These are phyloP conservation scores for Aspergillus wentii DNA, from an alignment of 495 filamentous ascomycete genomes.

Conservation along the genomic window DNA sequence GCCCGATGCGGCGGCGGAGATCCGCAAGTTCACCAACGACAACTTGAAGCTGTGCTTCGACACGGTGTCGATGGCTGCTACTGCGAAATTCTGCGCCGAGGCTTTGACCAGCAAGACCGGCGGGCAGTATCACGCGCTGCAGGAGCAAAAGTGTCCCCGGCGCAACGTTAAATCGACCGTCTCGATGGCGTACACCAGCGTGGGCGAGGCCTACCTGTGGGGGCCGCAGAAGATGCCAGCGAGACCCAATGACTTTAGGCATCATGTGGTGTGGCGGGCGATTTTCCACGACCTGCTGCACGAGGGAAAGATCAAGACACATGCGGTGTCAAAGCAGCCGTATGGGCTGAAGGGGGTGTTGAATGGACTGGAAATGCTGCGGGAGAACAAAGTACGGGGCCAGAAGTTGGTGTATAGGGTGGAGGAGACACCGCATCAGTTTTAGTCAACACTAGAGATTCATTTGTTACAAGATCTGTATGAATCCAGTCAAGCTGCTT, in stretches of 20 bases:
- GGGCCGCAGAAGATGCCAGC: slow-evolving; percentile 15
- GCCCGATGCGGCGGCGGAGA: slow-evolving; percentile 12
- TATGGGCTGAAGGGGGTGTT: slow-evolving; percentile 43
- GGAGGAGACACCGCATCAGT: slow-evolving; percentile 8
- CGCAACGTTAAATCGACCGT: slow-evolving; percentile 17
- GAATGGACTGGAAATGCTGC: slow-evolving; percentile 42
- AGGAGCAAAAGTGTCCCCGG: slow-evolving; percentile 16
- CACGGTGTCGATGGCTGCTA: slow-evolving; percentile 16
- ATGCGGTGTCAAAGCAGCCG: slow-evolving; percentile 33
- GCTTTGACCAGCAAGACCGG: slow-evolving; percentile 22
- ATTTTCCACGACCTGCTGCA: slow-evolving; percentile 37
- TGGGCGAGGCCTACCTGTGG: slow-evolving; percentile 29
- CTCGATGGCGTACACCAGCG: slow-evolving; percentile 22
- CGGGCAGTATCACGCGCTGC: slow-evolving; percentile 14
- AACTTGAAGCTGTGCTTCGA: slow-evolving; percentile 26
- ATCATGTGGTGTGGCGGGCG: slow-evolving; percentile 29
- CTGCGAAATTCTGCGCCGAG: slow-evolving; percentile 21
- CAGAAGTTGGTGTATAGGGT: slow-evolving; percentile 47
- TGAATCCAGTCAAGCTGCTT: no score
- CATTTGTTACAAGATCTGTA: no score
- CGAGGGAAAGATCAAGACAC: slow-evolving; percentile 38
- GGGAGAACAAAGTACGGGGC: slow-evolving; percentile 44
- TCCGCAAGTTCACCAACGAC: slow-evolving; percentile 22
- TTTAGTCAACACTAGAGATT: no score
- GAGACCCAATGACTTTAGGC: slow-evolving; percentile 22